Conservation (phyloP, 2,329 filamentous ascomycete genomes). For the Colletotrichum liriopes region DNA sequence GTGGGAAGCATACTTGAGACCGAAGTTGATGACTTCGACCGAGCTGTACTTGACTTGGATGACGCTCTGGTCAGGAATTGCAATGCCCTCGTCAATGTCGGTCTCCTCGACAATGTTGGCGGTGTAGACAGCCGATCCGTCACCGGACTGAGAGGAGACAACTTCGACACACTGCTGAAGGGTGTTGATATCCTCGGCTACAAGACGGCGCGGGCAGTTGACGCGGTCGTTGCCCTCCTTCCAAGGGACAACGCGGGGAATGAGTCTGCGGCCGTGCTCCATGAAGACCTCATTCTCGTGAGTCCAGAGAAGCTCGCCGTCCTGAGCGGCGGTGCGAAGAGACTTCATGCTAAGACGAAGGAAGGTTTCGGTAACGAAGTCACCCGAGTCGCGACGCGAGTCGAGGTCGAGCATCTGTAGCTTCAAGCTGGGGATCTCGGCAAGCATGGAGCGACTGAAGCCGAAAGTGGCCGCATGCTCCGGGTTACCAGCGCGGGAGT, state of each 20-base stretch:
- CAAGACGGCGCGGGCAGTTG: constrained; percentile 56
- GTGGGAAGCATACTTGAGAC: constrained; percentile 45
- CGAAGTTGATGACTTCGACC: constrained; percentile 48
- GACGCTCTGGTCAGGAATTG: constrained; percentile 16
- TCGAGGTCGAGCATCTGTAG: constrained; percentile 44
- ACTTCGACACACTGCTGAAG: constrained; percentile 52
- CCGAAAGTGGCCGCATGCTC: constrained; percentile 45
- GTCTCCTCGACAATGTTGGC: constrained; percentile 38
- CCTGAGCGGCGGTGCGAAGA: neutral
- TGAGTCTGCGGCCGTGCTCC: constrained; percentile 50
- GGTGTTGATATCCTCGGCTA: constrained; percentile 52
- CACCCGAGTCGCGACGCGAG: neutral
- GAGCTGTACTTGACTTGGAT: constrained; percentile 58
- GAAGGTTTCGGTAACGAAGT: constrained; percentile 35
- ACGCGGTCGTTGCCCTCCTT: constrained; percentile 55
- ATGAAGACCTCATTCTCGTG: constrained; percentile 52
- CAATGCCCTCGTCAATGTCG: constrained; percentile 38
- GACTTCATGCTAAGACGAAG: constrained; percentile 34
- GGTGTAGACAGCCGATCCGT: constrained; percentile 46
- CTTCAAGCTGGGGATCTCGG: constrained; percentile 41
- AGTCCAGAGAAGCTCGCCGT: constrained; percentile 36
- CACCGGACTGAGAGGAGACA: constrained; percentile 35
- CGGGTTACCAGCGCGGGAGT: constrained; percentile 43
- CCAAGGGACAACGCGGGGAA: constrained; percentile 59
- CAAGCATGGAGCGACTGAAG: constrained; percentile 40